A percentile compares a stretch with the other conserved stretches of the same genome.
phyloP scores from a whole-genome alignment of 2,329 filamentous ascomycete species.

The Sporothrix pallida region DNA sequence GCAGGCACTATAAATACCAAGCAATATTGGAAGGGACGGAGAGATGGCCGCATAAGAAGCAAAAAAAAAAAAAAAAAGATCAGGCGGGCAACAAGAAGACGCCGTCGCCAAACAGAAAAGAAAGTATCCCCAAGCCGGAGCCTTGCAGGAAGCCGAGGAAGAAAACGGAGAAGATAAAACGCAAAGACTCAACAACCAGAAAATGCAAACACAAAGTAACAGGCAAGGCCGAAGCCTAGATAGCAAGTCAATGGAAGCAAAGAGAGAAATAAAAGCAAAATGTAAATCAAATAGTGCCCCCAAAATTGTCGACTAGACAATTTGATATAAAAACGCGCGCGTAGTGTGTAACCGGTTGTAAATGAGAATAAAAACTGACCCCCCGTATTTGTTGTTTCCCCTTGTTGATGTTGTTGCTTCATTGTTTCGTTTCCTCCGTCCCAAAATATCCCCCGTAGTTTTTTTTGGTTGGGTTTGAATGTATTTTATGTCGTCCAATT shows the following conservation, averaged over 20 bases:
- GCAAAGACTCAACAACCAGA: not conserved
- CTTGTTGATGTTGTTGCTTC: conserved; percentile 13
- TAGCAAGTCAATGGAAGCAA: too few species aligned
- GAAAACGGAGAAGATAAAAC: not conserved
- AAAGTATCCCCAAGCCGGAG: not conserved
- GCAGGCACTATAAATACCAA: not conserved
- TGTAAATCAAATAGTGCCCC: not conserved
- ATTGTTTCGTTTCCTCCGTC: not conserved
- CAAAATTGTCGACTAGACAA: conserved; percentile 29
- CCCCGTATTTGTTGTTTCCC: conserved; percentile 2
- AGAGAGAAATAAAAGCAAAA: not conserved
- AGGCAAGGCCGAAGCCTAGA: not conserved
- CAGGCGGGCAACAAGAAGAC: not conserved
- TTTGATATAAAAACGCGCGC: conserved; percentile 12
- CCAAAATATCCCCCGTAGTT: not conserved
- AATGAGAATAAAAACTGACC: conserved; percentile 10
- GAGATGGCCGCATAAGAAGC: not conserved
- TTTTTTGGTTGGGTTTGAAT: not conserved
- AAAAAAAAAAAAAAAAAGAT: not conserved
- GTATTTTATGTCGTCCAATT: conserved; percentile 10
- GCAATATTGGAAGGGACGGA: not conserved
- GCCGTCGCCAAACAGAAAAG: not conserved
- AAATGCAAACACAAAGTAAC: not conserved
- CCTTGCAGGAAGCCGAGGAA: not conserved
- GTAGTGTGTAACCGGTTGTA: conserved; percentile 23